Evolutionary conservation across 805 yeast genomes (phyloP).

Genomic region (Ogataea salicorniae): DNA sequence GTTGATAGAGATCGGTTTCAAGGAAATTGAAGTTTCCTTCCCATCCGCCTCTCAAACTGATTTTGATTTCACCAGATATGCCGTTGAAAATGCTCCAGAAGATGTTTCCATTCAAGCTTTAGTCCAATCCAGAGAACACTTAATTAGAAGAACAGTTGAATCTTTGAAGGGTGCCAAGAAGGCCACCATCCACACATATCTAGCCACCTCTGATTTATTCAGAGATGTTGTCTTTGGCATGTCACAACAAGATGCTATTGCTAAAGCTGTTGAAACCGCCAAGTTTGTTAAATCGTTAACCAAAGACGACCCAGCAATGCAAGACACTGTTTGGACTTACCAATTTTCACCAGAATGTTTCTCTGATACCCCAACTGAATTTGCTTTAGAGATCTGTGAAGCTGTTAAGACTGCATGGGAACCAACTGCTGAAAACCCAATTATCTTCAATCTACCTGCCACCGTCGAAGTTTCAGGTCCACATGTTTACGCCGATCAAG

Average conservation of each 20-base stretch:
- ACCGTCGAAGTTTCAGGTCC: conserved; percentile 77
- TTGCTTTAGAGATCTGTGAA: conserved; percentile 71
- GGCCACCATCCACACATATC: conserved; percentile 67
- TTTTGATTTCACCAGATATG: conserved; percentile 75
- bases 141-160: conserved; percentile 70
- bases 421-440: conserved; percentile 68
- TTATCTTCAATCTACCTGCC: conserved; percentile 75
- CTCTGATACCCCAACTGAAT: conserved; percentile 68
- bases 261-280: conserved; percentile 67
- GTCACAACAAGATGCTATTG: conserved; percentile 63
- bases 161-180: conserved; percentile 66
- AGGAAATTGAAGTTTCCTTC: conserved; percentile 76
- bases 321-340: conserved; percentile 61
- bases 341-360: conserved; percentile 79
- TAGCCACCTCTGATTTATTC: conserved; percentile 72
- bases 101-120: conserved; percentile 71
- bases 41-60: conserved; percentile 82
- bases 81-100: conserved; percentile 72
- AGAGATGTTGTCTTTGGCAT: conserved; percentile 72
- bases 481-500: conserved; percentile 74
- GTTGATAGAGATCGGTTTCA: conserved; percentile 67
- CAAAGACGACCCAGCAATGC: conserved; percentile 64
- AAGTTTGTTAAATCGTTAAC: conserved; percentile 63
- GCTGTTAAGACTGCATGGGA: conserved; percentile 78
- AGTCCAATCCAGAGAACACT: conserved; percentile 72